Base-by-base conservation (phyloP, 495 filamentous ascomycete genomes). In the Mytilinidion resinicola region DNA sequence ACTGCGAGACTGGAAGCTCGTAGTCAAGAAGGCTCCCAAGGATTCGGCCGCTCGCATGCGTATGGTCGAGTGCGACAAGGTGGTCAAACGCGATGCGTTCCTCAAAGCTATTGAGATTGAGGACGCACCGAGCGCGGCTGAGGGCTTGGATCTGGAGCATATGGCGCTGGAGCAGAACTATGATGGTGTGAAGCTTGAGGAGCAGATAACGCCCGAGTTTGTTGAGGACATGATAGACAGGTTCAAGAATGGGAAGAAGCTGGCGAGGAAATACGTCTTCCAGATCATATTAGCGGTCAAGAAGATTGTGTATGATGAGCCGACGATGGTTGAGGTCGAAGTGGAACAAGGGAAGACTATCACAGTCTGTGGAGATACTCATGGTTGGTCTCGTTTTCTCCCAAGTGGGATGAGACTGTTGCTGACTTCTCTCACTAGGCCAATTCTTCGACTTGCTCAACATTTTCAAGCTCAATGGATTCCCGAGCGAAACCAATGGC, bases 401-500 rank as follows among this genome's bases (percentile, higher is more conserved):
- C 25, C 34, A 17, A 14, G 1, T 19, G 19, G 6, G 51, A 35
- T 21, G 9, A 6, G 25, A 30, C 25, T 12, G 1, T 56, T 60
- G 38, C 60, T 64, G 56, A 61, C 35, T 33, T 25, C 46, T 17
- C 2, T 10, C 5, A 3, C 14, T 30, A 92, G 89, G 90, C n/a
- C 93, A 98, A 83, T 98, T 87, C 76, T 99, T 91, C 66, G 93
- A 99, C 71, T 77, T 99, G 15, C 82, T 99, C 74, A 88, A 99
- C 67, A 87, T 99, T 61, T 99, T 99, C 82, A 79, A 89, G 63
- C 80, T 93, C 41, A 95, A 95, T 66, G 95, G 95, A 19, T 81
- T 78, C 57, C 93, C 93, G 0, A 81, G 81, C 14, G 87, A 89
- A 62, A 87, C 85, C 60, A 90, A 97, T 62, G 84, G 82, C 67